phyloP scores from a whole-genome alignment of 2,329 filamentous ascomycete genomes.

The Neonectria faginata region DNA sequence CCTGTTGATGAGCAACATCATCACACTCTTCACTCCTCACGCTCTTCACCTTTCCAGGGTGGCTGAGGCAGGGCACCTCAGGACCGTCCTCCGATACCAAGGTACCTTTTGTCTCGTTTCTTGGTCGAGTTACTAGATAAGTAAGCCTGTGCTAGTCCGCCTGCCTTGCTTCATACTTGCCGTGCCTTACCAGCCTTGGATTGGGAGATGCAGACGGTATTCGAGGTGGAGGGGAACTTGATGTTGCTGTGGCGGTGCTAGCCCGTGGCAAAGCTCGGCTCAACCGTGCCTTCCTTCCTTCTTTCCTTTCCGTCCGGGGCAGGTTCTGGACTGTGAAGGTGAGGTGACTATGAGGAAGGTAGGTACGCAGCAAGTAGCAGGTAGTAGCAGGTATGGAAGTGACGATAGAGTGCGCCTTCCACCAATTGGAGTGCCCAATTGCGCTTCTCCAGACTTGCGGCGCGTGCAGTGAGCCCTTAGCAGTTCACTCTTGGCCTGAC shows the following conservation, averaged over 20 bases:
- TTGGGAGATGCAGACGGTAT: constrained; percentile 19
- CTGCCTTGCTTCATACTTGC: constrained; percentile 9
- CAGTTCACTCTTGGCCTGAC: constrained; percentile 1
- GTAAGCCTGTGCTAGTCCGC: constrained; percentile 6
- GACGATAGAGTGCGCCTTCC: constrained; percentile 15
- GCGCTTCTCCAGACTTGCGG: neutral
- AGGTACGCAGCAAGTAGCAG: neutral
- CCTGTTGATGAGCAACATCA: constrained; percentile 37
- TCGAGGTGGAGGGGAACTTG: constrained; percentile 23
- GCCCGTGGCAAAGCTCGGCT: constrained; percentile 20
- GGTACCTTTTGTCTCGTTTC: constrained; percentile 18
- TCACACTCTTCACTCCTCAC: neutral
- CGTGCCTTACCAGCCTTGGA: constrained; percentile 12
- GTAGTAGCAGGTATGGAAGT: constrained; percentile 10
- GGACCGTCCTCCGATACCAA: constrained; percentile 8
- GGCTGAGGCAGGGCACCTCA: constrained; percentile 26
- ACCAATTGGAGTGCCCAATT: constrained; percentile 14
- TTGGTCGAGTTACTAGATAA: constrained; percentile 15
- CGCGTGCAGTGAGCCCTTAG: constrained; percentile 1
- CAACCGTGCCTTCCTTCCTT: constrained; percentile 24
- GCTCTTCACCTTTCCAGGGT: constrained; percentile 9
- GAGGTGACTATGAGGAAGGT: neutral
- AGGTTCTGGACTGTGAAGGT: neutral
- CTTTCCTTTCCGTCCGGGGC: neutral
- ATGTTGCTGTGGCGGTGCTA: constrained; percentile 18